Conservation (phyloP, 2,329 filamentous ascomycete genomes). For the Tolypocladium sp. region DNA sequence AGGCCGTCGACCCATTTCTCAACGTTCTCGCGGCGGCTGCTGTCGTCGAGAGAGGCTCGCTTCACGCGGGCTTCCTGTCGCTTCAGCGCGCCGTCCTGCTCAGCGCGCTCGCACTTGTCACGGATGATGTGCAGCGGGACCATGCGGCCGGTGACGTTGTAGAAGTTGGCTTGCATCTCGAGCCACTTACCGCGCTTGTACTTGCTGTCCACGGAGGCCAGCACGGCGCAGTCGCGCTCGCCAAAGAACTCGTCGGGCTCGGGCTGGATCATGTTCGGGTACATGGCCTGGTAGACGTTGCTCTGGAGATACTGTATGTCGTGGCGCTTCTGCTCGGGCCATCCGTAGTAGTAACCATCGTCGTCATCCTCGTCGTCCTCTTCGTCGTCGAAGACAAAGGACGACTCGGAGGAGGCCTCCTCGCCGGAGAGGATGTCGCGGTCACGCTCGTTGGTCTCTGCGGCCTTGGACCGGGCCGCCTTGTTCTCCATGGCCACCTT, state of each 20-base stretch:
- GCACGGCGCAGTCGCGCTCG: constrained; percentile 22
- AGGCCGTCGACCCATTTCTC: constrained; percentile 12
- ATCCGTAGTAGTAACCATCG: constrained; percentile 1
- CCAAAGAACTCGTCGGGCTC: constrained; percentile 15
- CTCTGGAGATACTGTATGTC: constrained; percentile 21
- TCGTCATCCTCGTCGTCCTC: not conserved
- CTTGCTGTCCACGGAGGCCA: constrained; percentile 24
- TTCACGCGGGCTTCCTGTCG: not conserved
- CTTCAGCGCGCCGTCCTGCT: constrained; percentile 5
- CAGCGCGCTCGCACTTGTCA: constrained; percentile 20
- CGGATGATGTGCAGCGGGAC: constrained; percentile 27
- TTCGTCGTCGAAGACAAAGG: constrained; percentile 9
- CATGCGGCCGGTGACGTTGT: constrained; percentile 32
- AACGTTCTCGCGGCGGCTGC: constrained; percentile 3
- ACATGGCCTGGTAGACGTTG: constrained; percentile 19
- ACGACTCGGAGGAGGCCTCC: constrained; percentile 16
- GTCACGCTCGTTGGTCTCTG: constrained; percentile 1
- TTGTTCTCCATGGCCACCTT: constrained; percentile 12
- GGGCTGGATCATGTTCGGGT: constrained; percentile 14
- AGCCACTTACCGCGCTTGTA: constrained; percentile 25
- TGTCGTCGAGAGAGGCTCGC: not conserved
- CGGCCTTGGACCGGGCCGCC: constrained; percentile 6
- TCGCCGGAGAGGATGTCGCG: constrained; percentile 14
- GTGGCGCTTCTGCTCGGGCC: constrained; percentile 8
- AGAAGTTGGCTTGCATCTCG: constrained; percentile 34